Conservation (phyloP, 1,139 yeast species). For the Protomyces macrosporus region DNA sequence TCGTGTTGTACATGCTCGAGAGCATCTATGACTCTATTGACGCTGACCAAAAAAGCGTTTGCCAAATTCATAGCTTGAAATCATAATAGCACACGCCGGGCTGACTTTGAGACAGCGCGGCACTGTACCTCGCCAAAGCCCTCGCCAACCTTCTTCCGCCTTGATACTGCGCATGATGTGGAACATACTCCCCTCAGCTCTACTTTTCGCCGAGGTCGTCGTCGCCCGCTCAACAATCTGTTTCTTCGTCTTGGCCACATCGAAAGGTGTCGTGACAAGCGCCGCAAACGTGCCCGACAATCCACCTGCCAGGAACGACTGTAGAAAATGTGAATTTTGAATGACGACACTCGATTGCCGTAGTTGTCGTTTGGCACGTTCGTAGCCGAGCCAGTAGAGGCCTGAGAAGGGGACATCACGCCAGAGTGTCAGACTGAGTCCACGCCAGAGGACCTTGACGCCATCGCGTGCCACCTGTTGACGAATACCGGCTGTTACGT, state of each 20-base stretch:
- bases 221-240: conserved; percentile 51
- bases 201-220: conserved; percentile 30
- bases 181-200: conserved; percentile 49
- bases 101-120: conserved; percentile 89
- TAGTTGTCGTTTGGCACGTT: conserved; percentile 35
- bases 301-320: conserved; percentile 80
- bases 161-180: conserved; percentile 57
- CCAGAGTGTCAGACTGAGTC: conserved; percentile 83
- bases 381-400: conserved; percentile 88
- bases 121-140: conserved; percentile 74
- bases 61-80: conserved; percentile 86
- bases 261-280: conserved; percentile 83
- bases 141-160: conserved; percentile 65
- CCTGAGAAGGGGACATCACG: conserved; percentile 97
- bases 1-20: neutral
- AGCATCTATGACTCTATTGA: neutral
- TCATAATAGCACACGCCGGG: conserved; percentile 98
- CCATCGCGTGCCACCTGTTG: conserved; percentile 58
- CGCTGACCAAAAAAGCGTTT: conserved; percentile 40
- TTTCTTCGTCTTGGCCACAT: conserved; percentile 90
- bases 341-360: conserved; percentile 35
- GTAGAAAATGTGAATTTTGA: conserved; percentile 55
- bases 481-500: conserved; percentile 47
- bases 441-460: conserved; percentile 63
- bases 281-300: conserved; percentile 84